Base-by-base conservation (phyloP, 352 stramenopile genomes). In the Phytophthora pisi region DNA sequence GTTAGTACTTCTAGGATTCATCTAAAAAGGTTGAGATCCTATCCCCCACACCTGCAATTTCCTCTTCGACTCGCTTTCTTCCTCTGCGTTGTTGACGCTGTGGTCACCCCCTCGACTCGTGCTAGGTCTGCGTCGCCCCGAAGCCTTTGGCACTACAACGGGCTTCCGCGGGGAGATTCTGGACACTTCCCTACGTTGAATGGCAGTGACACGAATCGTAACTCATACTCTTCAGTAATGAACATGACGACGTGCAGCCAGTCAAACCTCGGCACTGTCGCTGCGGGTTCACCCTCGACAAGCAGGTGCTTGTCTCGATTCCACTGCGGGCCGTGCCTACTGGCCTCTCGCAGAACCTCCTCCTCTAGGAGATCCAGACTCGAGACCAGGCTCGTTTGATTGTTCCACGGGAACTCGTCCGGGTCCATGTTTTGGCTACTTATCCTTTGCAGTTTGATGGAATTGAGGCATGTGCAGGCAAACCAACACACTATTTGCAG, bases 41-140 rank as follows among this genome's bases (percentile, higher is more conserved):
- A 23, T 4, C 47, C 18, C 5, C 47, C 18, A 34, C 42, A 81
- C 74, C 70, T 77, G 57, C 47, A 68, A 57, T 5, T 77, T 38
- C 23, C 13, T 57, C 15, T 24, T 71, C 2, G 51, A n/a, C 16
- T 15, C 59, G 18, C 46, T 45, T 26, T 70, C 59, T 51, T 77
- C 74, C 31, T 75, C 61, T 18, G 68, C 68, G 36, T 79, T 79
- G 51, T 79, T 82, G 15, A 31, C 16, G 10, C 59, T 68, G 26
- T 30, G 68, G 36, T 57, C 63, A 24, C 26, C 28, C 7, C 26
- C 28, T 47, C 40, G 68, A 2, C 42, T 66, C 0, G 24, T 63
- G n/a, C 57, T 62, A 6, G 10, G 13, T 50, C 55, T 74, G 1
- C 50, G 49, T 31, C 54, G 55, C 28, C 5, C 34, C 24, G 26